Base-by-base conservation (phyloP, 768 basidiomycete genomes). In the Hericium erinaceus region DNA sequence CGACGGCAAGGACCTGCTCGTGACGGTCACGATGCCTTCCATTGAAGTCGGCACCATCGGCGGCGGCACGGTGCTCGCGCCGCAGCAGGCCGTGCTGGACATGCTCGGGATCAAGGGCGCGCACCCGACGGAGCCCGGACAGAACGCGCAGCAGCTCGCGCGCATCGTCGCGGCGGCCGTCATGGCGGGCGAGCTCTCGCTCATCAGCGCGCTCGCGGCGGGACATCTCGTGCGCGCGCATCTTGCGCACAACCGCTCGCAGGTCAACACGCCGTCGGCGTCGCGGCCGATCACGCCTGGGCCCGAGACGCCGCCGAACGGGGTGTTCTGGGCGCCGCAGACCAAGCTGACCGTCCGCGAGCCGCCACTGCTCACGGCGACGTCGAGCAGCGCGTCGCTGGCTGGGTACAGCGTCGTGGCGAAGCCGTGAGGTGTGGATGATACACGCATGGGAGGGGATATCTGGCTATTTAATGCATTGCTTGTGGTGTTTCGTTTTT, bases 41-140 rank as follows among this genome's bases (percentile, higher is more conserved):
- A 93, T 99, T 69, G 97, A 99, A 73, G 95, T 98, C 26, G 97
- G 97, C 41, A 98, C 97, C 44, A 86, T 99, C 55, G 97, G 95
- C 39, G 97, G 97, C 40, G 97, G 97, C 38, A 98, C 95, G 2
- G 81, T 95, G 39, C 86, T 99, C 52, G 82, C 78, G 7, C 95
- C 97, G 0, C 97, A 99, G 70, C 80, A 83, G 49, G 83, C 90
- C 9, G 86, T 98, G 54, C 83, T 98, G 59, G 91, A 95, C 51
- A 85, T 98, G 87, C 86, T 99, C 54, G 95, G 95, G 39, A 74
- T 98, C 67, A 84, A 80, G 58, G 97, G 97, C 55, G 89, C 97
- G 0, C 90, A 98, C 72, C 78, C 84, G 0, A 87, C 87, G 11
- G 74, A 81, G 10, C 95, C 97, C 0, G 97, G 97, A 1, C 79